Conservation (phyloP, 108 stramenopile species). For the Ochromonas danica region DNA sequence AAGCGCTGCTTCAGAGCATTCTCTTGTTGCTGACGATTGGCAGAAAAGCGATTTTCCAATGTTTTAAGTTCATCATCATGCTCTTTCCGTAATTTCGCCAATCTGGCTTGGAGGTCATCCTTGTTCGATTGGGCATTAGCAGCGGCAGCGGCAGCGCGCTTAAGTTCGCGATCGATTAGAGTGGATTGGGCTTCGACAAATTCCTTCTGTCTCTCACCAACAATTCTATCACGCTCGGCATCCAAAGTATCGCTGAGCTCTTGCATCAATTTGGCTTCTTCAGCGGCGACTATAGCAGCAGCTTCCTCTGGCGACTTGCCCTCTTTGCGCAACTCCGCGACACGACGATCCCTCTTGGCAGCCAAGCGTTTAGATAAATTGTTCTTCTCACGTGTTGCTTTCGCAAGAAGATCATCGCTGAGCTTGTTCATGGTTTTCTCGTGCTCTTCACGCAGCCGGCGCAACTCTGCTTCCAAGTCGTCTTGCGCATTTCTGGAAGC, state of each 20-base stretch:
- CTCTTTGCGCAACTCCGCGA: neutral
- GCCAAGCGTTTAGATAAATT: constrained; percentile 1
- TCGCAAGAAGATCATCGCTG: neutral
- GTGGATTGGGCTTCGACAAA: neutral
- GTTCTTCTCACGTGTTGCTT: neutral
- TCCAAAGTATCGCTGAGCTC: neutral
- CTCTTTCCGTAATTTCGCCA: neutral
- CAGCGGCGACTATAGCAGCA: neutral
- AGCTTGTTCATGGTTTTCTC: neutral
- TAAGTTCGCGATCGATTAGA: neutral
- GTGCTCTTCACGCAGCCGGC: neutral
- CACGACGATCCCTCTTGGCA: neutral
- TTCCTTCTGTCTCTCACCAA: neutral
- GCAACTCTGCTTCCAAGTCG: neutral
- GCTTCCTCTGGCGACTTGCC: neutral
- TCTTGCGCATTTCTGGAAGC: neutral
- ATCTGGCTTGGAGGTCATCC: neutral
- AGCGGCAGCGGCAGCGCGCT: neutral
- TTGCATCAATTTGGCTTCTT: neutral
- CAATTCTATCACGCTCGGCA: neutral
- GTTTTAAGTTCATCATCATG: neutral
- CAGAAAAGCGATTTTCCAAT: neutral
- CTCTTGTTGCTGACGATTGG: neutral
- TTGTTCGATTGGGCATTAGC: neutral
- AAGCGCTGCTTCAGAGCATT: neutral